Conservation (phyloP, 352 stramenopile genomes). For the Phytophthora quininea region DNA sequence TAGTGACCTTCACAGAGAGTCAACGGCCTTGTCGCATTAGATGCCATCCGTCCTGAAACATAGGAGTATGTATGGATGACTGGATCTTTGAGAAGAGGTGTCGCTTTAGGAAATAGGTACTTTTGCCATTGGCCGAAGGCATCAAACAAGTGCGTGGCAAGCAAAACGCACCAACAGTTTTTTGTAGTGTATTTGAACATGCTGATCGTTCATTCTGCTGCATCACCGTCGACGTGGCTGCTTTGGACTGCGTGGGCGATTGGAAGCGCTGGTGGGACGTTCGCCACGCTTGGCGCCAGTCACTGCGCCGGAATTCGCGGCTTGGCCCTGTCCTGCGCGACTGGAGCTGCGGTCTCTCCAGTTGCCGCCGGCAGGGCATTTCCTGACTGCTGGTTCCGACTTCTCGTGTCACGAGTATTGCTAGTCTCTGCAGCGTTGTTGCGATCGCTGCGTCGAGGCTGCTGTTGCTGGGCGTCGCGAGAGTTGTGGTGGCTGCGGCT, state of each 20-base stretch:
- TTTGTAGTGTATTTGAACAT: neutral
- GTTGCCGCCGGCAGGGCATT: slow-evolving; percentile 20
- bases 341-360: slow-evolving; percentile 55
- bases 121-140: neutral
- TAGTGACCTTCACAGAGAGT: neutral
- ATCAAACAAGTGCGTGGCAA: neutral
- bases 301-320: slow-evolving; percentile 25
- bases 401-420: slow-evolving; percentile 33
- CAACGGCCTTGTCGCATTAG: neutral
- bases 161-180: neutral
- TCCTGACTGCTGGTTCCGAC: slow-evolving; percentile 23
- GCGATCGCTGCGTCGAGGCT: slow-evolving; percentile 51
- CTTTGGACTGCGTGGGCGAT: slow-evolving; percentile 44
- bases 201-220: neutral
- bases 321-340: slow-evolving; percentile 20
- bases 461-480: slow-evolving; percentile 40
- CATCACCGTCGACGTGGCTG: slow-evolving; percentile 42
- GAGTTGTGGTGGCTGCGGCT: slow-evolving; percentile 61
- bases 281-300: slow-evolving; percentile 41
- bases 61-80: neutral
- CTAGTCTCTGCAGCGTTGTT: slow-evolving; percentile 34
- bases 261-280: slow-evolving; percentile 33
- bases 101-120: neutral
- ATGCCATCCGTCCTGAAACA: neutral
- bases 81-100: neutral